phyloP scores from a whole-genome alignment of 495 filamentous ascomycete species.

The Aspergillus wentii region DNA sequence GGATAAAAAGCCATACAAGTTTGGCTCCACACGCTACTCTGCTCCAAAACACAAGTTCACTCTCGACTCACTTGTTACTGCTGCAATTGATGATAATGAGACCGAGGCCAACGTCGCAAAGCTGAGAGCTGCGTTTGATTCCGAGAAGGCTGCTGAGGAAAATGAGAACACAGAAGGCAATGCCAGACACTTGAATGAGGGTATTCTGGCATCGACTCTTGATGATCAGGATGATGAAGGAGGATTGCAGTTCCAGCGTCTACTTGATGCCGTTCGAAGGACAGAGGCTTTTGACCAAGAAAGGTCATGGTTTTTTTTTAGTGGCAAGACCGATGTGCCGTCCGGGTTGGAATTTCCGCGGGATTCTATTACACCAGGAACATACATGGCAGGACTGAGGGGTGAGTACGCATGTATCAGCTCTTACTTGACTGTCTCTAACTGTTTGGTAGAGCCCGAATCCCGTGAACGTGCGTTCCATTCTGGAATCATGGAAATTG shows the following conservation, averaged over 20 bases:
- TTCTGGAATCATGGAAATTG: conserved; percentile 61
- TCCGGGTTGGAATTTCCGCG: conserved; percentile 31
- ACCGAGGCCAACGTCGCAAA: conserved; percentile 53
- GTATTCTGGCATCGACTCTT: conserved; percentile 36
- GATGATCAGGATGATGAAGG: conserved; percentile 50
- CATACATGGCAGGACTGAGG: conserved; percentile 26
- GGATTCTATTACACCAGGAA: conserved; percentile 18
- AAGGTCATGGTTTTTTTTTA: conserved; percentile 66
- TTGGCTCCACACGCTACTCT: background rate
- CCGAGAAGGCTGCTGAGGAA: conserved; percentile 6
- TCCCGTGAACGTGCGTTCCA: conserved; percentile 59
- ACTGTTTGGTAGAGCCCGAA: conserved; percentile 30
- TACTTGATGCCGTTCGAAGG: conserved; percentile 66
- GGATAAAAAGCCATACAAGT: conserved; percentile 2
- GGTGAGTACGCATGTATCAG: conserved; percentile 18
- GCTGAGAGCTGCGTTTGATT: conserved; percentile 39
- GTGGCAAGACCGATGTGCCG: conserved; percentile 23
- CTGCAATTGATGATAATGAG: conserved; percentile 51
- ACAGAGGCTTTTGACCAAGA: conserved; percentile 63
- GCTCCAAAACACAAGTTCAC: conserved; percentile 61
- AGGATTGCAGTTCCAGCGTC: conserved; percentile 48
- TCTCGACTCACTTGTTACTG: conserved; percentile 59
- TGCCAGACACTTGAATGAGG: conserved; percentile 34
- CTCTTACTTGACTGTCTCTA: conserved; percentile 4
- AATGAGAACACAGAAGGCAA: background rate